Base-by-base conservation (phyloP, 2,329 filamentous ascomycete genomes). In the Emergomyces orientalis region DNA sequence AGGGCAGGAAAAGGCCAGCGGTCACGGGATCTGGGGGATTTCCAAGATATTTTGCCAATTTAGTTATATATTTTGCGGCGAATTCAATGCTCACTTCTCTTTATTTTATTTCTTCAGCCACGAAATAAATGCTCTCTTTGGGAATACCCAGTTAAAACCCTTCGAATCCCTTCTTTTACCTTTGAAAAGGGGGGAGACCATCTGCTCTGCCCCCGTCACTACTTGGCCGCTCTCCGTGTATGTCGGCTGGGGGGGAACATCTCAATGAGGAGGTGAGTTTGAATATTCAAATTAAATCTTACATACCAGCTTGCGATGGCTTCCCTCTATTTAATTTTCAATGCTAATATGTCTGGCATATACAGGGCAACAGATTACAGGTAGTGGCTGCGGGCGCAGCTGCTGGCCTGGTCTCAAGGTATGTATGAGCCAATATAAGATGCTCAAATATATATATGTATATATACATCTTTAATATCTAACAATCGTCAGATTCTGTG, bases 331-430 rank as follows among this genome's bases (percentile, higher is more conserved):
- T 2, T 43, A 3, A 27, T 27, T 41, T 41, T 41, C 13, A 19
- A 43, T 43, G 19, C 37, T 58, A 58, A 58, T 17, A 22, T n/a
- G 5, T 43, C 14, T 30, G 27, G 25, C n/a, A 3, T 41, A n/a
- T 54, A 41, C 68, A 87, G 84, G 87, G 87, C 76, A 86, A 86
- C 64, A 84, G 82, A 76, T 76, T 78, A 68, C 87, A 89, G 73
- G 85, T 88, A 65, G 80, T 88, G 59, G 74, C 84, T 67, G 86
- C 87, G 63, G 87, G 87, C 69, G 86, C 83, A 55, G 79, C 85
- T 68, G 90, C 94, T 67, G 94, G 94, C 63, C 84, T 97, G 68
- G 86, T 97, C 67, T 94, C 94, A 62, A 88, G 92, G 88, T 91
- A 81, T 62, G 74, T 62, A n/a, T n/a, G n/a, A n/a, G n/a, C n/a